Percentiles rank a stretch among this genome's conserved stretches.
Conservation (phyloP, 1,284 basidiomycete genomes). For the Coriolopsis trogii region DNA sequence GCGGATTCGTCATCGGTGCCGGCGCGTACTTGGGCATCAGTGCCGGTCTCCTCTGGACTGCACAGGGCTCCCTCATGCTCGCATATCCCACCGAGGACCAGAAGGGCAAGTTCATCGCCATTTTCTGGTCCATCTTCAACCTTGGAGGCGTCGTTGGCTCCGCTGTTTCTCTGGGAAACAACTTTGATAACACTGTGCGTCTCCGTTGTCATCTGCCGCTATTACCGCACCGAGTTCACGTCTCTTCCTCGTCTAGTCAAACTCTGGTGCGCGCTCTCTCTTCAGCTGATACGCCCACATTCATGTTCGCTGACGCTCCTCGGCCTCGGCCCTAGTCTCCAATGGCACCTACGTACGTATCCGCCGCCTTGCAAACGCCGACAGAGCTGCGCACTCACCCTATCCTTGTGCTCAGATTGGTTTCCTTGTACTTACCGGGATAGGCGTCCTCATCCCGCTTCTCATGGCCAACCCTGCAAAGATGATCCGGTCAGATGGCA, state of each 20-base stretch:
- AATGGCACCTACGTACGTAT: slow-evolving; percentile 64
- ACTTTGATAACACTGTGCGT: slow-evolving; percentile 45
- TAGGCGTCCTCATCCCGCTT: slow-evolving; percentile 66
- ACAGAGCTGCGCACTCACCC: background rate
- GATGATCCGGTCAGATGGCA: slow-evolving; percentile 76
- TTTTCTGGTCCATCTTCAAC: slow-evolving; percentile 76
- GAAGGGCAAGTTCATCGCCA: slow-evolving; percentile 79
- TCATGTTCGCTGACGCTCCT: slow-evolving; percentile 4
- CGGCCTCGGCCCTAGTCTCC: slow-evolving; percentile 39
- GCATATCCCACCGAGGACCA: slow-evolving; percentile 78
- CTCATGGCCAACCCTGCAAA: slow-evolving; percentile 69
- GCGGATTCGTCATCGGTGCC: slow-evolving; percentile 71
- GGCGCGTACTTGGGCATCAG: slow-evolving; percentile 85
- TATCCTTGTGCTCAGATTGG: slow-evolving; percentile 51
- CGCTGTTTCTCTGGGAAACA: slow-evolving; percentile 58
- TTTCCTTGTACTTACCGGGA: slow-evolving; percentile 70
- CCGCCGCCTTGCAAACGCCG: background rate
- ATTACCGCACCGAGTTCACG: background rate
- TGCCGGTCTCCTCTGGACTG: slow-evolving; percentile 86
- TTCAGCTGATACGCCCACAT: background rate
- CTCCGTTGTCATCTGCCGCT: background rate
- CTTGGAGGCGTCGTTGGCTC: slow-evolving; percentile 66
- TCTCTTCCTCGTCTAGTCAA: slow-evolving; percentile 24
- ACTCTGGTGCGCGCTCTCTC: slow-evolving; percentile 31
- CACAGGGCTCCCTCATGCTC: slow-evolving; percentile 84